Percentiles rank a stretch among this genome's conserved stretches.
Conservation (phyloP, 495 filamentous ascomycete genomes). For the Penicillium cosmopolitanum region DNA sequence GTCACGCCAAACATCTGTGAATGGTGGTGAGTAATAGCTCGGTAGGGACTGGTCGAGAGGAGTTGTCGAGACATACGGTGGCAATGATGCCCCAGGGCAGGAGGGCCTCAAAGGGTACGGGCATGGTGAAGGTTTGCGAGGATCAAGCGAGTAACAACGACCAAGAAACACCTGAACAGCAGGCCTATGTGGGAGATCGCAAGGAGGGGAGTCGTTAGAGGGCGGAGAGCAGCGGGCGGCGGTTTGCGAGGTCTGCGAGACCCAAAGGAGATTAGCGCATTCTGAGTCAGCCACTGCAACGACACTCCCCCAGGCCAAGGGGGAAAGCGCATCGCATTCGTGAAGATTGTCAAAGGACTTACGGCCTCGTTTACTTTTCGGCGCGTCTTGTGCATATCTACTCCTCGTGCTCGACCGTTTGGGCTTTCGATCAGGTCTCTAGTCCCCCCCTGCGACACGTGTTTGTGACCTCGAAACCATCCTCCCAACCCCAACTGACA, state of each 20-base stretch:
- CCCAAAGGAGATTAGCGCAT: conserved; percentile 45
- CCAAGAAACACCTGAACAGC: conserved; percentile 12
- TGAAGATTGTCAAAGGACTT: conserved; percentile 33
- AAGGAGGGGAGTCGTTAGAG: conserved; percentile 27
- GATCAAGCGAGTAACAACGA: conserved; percentile 6
- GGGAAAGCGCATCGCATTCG: conserved; percentile 42
- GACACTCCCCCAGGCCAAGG: conserved; percentile 44
- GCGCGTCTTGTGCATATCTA: conserved; percentile 40
- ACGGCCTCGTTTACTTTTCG: conserved; percentile 34
- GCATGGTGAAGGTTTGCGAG: conserved; percentile 62
- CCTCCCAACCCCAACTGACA: conserved; percentile 21
- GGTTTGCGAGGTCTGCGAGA: conserved; percentile 33
- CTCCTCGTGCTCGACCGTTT: conserved; percentile 14
- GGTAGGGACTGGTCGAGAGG: conserved; percentile 18
- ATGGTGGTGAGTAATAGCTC: conserved; percentile 36
- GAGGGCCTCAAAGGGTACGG: conserved; percentile 93
- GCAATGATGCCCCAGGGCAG: conserved; percentile 93
- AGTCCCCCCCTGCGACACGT: conserved; percentile 25
- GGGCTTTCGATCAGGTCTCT: conserved; percentile 29
- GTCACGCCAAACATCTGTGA: conserved; percentile 87
- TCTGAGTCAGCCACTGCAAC: conserved; percentile 51
- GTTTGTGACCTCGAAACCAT: conserved; percentile 20
- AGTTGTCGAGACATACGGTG: conserved; percentile 59
- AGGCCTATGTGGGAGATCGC: no score
- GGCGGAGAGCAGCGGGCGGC: conserved; percentile 16